Conservation (phyloP, 2,329 filamentous ascomycete species). For the Capronia epimyces region DNA sequence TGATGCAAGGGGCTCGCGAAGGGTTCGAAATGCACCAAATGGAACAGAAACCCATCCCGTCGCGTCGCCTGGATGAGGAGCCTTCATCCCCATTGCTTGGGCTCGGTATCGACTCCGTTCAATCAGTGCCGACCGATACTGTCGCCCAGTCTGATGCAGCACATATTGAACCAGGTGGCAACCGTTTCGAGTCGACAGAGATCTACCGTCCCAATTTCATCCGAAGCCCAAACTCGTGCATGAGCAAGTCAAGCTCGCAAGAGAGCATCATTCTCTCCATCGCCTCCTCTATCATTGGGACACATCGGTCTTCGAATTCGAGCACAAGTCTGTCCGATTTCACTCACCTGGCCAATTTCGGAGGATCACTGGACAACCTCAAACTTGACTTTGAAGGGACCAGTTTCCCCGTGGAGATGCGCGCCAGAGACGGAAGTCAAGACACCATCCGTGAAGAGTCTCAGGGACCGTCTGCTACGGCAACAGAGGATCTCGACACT, state of each 20-base stretch:
- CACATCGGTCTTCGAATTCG: slow-evolving; percentile 45
- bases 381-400: slow-evolving; percentile 17
- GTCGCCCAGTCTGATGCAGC: neutral
- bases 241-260: slow-evolving; percentile 54
- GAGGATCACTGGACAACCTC: slow-evolving; percentile 21
- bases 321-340: slow-evolving; percentile 42
- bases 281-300: slow-evolving; percentile 43
- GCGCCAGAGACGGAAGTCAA: slow-evolving; percentile 20
- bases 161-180: neutral
- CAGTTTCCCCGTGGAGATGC: slow-evolving; percentile 4
- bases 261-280: slow-evolving; percentile 52
- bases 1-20: slow-evolving; percentile 19
- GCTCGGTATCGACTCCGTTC: slow-evolving; percentile 17
- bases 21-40: neutral
- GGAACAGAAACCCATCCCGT: neutral
- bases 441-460: slow-evolving; percentile 22
- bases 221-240: slow-evolving; percentile 47
- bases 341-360: slow-evolving; percentile 27
- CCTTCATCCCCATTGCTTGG: slow-evolving; percentile 20
- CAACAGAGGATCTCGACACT: neutral
- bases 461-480: neutral
- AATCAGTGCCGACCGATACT: slow-evolving; percentile 5
- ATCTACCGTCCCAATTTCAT: slow-evolving; percentile 3
- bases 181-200: slow-evolving; percentile 4
- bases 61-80: neutral